Percentiles rank a stretch among this genome's conserved stretches.
Conservation (phyloP, 1,284 basidiomycete genomes). For the Trametes versicolor region DNA sequence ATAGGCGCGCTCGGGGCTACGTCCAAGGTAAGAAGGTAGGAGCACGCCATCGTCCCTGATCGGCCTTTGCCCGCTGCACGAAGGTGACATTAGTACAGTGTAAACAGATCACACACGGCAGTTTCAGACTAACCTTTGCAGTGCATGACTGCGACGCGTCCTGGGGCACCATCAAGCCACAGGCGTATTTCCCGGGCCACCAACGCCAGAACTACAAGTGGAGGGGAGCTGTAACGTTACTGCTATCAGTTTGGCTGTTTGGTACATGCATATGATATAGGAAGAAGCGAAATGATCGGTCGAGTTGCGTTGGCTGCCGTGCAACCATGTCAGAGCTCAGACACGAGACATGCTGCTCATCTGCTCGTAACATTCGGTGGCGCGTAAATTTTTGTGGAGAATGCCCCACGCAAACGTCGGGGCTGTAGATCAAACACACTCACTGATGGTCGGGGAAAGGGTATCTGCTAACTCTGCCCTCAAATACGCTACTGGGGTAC, state of each 20-base stretch:
- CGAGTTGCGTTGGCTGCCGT: no score
- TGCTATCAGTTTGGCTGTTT: slow-evolving; percentile 2
- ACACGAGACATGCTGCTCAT: no score
- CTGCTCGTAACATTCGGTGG: no score
- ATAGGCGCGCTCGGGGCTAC: slow-evolving; percentile 56
- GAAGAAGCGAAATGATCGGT: background rate
- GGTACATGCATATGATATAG: background rate
- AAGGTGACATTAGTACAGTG: slow-evolving; percentile 6
- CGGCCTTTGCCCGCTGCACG: slow-evolving; percentile 79
- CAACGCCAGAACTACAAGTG: slow-evolving; percentile 82
- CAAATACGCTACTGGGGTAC: slow-evolving; percentile 69
- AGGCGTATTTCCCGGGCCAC: slow-evolving; percentile 80
- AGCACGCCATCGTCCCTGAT: slow-evolving; percentile 84
- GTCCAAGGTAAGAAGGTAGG: slow-evolving; percentile 77
- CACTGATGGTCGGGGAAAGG: slow-evolving; percentile 94
- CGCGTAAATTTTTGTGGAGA: background rate
- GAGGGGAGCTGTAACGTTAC: slow-evolving; percentile 71
- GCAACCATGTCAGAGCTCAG: no score
- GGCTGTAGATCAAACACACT: background rate
- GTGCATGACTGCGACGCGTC: slow-evolving; percentile 85
- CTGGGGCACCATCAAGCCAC: slow-evolving; percentile 78
- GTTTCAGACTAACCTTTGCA: slow-evolving; percentile 74
- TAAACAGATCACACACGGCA: background rate
- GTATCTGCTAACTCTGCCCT: slow-evolving; percentile 81
- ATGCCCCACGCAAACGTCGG: background rate